Base-by-base conservation (phyloP, 768 basidiomycete species). In the Xerocomellus intermedius region DNA sequence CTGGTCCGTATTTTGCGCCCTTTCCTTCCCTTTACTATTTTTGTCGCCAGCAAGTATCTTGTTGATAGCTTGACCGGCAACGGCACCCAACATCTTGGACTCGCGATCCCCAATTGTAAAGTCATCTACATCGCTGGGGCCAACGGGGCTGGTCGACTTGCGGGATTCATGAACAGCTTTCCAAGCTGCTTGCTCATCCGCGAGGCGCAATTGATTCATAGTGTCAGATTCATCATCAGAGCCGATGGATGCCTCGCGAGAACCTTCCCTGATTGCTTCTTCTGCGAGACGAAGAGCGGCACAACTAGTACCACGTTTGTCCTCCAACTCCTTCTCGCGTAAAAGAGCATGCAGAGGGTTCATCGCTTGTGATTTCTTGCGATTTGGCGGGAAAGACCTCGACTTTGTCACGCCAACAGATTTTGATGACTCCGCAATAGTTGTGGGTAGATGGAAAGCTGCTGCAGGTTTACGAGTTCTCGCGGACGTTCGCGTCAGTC, bases 341-440 rank as follows among this genome's bases (percentile, higher is more conserved):
- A 86, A 64, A 30, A 86, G 75, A 2, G 72, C 76, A 46, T 75
- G 77, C 21, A 88, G 73, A 10, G 86, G 85, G 57, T 84, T 80
- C 32, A n/a, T n/a, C 12, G 66, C 62, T 21, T 13, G 42, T n/a
- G 55, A 41, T 37, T 57, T 66, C 60, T 70, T 72, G 41, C 50
- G 56, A 16, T 53, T 56, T 45, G 24, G 30, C 0, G 42, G 28
- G 9, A 38, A 19, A 16, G 55, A 41, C 14, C 12, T 13, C 9
- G 45, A 26, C 9, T 58, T 57, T 21, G 30, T 44, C 16, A 33
- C 28, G 3, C 48, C 19, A 37, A 30, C 42, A 42, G 47, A 51
- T 28, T 48, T 33, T 19, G 55, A 57, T 24, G 56, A 52, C 44
- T 49, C 52, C 2, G 46, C 42, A 17, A 57, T 35, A 39, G 61